Percentiles rank a stretch among this genome's conserved stretches.
Evolutionary conservation across 2,329 filamentous ascomycete species (phyloP).

Genomic region (Calonectria crousiana): DNA sequence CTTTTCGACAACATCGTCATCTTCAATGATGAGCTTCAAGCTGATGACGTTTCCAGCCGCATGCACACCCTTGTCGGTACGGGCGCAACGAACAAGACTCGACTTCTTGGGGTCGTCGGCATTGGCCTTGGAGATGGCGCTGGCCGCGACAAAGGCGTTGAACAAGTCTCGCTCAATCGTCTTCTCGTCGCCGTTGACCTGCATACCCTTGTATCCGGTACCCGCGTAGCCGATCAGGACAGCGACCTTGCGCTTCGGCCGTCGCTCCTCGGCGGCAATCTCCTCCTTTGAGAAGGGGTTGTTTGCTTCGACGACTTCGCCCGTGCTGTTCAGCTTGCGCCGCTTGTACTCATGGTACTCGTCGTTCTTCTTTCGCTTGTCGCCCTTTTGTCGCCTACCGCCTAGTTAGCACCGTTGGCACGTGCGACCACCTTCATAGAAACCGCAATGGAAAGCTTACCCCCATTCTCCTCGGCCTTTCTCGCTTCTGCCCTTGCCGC

Average conservation of each 20-base stretch:
- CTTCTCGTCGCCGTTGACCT: constrained; percentile 85
- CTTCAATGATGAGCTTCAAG: constrained; percentile 95
- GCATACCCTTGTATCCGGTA: constrained; percentile 97
- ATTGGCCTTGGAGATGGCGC: constrained; percentile 96
- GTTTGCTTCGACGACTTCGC: constrained; percentile 46
- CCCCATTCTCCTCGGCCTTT: constrained; percentile 48
- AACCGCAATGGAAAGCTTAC: constrained; percentile 34
- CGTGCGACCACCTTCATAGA: constrained; percentile 21
- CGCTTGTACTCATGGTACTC: constrained; percentile 58
- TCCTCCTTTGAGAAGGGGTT: constrained; percentile 79
- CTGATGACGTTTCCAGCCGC: constrained; percentile 96
- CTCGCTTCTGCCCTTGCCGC: constrained; percentile 45
- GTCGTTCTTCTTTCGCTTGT: constrained; percentile 55
- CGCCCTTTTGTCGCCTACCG: constrained; percentile 50
- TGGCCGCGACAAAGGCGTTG: constrained; percentile 88
- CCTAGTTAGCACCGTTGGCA: constrained; percentile 51
- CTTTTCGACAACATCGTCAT: constrained; percentile 86
- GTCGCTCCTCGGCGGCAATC: constrained; percentile 86
- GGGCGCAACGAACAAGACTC: constrained; percentile 90
- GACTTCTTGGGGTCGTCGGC: constrained; percentile 98
- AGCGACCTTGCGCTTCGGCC: constrained; percentile 95
- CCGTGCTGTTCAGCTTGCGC: constrained; percentile 53
- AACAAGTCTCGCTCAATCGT: constrained; percentile 98
- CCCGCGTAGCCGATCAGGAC: constrained; percentile 96
- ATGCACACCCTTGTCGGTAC: constrained; percentile 98